phyloP scores from a whole-genome alignment of 768 basidiomycete genomes.

The Lentinula raphanica region DNA sequence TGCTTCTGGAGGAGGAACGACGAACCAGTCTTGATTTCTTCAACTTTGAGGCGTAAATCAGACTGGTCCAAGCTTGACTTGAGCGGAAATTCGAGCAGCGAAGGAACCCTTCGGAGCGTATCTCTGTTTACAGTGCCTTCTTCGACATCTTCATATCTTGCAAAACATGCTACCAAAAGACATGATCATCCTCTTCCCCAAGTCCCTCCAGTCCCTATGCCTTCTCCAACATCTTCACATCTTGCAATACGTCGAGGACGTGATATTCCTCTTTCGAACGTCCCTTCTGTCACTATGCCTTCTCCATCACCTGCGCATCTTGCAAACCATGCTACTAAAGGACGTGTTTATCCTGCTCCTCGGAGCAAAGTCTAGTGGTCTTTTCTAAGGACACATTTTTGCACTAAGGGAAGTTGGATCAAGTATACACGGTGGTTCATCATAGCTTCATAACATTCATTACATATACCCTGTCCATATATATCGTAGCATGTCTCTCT shows the following conservation, averaged over 20 bases:
- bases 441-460: too few relatives aligned
- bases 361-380: too few relatives aligned
- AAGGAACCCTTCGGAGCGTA: too few relatives aligned
- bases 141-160: background rate
- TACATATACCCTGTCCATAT: background rate
- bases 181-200: too few relatives aligned
- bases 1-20: constrained; percentile 22
- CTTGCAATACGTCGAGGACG: too few relatives aligned
- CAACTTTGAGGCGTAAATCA: background rate
- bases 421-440: too few relatives aligned
- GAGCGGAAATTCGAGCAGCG: background rate
- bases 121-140: background rate
- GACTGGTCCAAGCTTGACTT: background rate
- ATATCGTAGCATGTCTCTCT: background rate
- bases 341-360: too few relatives aligned
- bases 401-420: too few relatives aligned
- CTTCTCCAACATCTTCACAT: background rate
- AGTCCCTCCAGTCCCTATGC: background rate
- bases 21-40: background rate
- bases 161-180: background rate
- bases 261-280: too few relatives aligned
- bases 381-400: too few relatives aligned
- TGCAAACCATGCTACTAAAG: background rate
- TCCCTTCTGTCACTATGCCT: background rate
- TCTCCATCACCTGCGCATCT: background rate